Conservation (phyloP, 148 eudicot species). For the Cornus florida region DNA sequence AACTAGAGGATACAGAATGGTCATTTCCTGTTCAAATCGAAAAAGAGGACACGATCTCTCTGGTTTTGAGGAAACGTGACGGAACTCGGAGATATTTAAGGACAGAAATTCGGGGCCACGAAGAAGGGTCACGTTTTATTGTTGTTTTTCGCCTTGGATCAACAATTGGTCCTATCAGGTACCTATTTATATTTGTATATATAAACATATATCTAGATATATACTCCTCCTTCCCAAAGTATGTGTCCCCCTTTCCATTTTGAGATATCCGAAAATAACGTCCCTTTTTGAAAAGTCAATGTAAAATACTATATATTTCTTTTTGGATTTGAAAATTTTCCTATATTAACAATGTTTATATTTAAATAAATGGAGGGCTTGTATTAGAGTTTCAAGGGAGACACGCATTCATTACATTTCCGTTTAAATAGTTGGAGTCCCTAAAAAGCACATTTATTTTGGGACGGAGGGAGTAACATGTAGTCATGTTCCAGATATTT, state of each 20-base stretch:
- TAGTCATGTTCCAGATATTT: not conserved
- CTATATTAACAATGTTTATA: too few species aligned
- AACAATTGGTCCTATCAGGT: constrained; percentile 80
- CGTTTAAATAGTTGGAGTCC: too few species aligned
- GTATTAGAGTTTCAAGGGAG: too few species aligned
- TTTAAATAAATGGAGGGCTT: too few species aligned
- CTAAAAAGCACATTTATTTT: not conserved
- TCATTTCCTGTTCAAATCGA: constrained; percentile 77
- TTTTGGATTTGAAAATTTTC: too few species aligned
- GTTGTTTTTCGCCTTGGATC: constrained; percentile 94
- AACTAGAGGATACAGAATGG: constrained; percentile 73
- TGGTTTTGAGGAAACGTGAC: constrained; percentile 54
- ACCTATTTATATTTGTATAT: not conserved
- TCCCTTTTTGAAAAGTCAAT: too few species aligned
- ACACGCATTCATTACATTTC: too few species aligned
- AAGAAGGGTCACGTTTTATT: constrained; percentile 96
- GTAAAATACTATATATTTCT: too few species aligned
- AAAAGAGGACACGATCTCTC: constrained; percentile 80
- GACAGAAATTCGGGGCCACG: constrained; percentile 90
- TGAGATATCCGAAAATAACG: too few species aligned
- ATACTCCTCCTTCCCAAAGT: not conserved
- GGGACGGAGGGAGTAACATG: not conserved
- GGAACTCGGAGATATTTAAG: constrained; percentile 53
- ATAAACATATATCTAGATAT: not conserved
- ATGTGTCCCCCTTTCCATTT: too few species aligned